A percentile compares a stretch with the other conserved stretches of the same genome.
phyloP scores from a whole-genome alignment of 2,329 filamentous ascomycete species.

The Colletotrichum higginsianum region DNA sequence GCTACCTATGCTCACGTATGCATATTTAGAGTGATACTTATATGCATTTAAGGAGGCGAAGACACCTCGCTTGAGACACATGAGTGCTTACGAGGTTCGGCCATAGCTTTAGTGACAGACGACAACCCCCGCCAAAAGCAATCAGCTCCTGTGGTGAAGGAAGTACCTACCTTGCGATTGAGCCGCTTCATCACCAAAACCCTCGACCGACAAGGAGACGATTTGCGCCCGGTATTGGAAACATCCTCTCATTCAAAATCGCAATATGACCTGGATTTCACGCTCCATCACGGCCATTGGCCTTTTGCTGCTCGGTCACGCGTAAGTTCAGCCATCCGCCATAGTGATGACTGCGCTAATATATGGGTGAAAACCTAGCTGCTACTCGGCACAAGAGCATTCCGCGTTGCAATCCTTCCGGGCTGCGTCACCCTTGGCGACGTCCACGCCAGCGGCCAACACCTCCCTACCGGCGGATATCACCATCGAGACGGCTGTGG shows the following conservation, averaged over 20 bases:
- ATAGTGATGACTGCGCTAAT: neutral
- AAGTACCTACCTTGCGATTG: no score
- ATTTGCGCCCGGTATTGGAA: neutral
- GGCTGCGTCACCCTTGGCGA: conserved; percentile 52
- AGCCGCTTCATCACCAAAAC: neutral
- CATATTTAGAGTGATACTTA: no score
- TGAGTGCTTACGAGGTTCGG: no score
- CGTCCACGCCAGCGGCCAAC: conserved; percentile 60
- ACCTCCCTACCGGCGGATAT: conserved; percentile 86
- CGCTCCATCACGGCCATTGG: conserved; percentile 81
- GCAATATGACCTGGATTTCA: conserved; percentile 79
- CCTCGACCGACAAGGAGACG: neutral
- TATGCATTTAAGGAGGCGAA: no score
- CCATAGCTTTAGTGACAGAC: no score
- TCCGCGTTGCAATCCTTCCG: conserved; percentile 77
- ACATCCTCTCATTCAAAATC: neutral
- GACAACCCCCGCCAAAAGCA: conserved; percentile 3
- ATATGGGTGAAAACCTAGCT: conserved; percentile 66
- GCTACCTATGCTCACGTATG: neutral
- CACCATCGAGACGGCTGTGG: conserved; percentile 85
- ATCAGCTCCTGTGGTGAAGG: no score
- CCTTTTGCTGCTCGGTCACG: conserved; percentile 84
- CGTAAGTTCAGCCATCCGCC: conserved; percentile 71
- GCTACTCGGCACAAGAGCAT: conserved; percentile 97
- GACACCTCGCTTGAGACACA: no score